phyloP scores from a whole-genome alignment of 306 rosid genomes.

The Quillaja saponaria region DNA sequence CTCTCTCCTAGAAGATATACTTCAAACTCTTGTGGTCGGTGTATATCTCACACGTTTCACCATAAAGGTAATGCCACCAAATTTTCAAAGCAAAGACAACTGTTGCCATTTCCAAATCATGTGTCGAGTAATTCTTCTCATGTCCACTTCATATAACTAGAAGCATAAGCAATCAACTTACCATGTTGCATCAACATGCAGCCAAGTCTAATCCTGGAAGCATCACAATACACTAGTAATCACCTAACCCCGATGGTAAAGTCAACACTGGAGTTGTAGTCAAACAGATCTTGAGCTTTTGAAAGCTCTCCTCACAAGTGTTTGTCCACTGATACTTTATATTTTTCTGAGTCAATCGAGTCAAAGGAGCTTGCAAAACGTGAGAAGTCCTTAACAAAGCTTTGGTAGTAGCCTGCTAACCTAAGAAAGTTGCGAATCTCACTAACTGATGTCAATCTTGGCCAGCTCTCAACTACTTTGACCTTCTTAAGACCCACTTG shows the following conservation, averaged over 20 bases:
- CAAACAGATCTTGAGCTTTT: not conserved
- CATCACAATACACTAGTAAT: not conserved
- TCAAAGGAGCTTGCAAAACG: not conserved
- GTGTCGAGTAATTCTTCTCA: not conserved
- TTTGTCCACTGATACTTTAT: not conserved
- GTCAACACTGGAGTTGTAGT: not conserved
- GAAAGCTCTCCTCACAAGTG: not conserved
- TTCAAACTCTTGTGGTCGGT: not conserved
- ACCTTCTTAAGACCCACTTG: not conserved
- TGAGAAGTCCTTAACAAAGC: not conserved
- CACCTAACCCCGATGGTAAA: not conserved
- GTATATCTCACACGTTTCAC: not conserved
- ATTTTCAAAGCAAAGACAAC: not conserved
- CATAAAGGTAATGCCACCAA: not conserved
- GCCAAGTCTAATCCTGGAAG: not conserved
- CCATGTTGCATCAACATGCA: conserved; percentile 7
- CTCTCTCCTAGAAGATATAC: not conserved
- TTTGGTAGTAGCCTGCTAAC: not conserved
- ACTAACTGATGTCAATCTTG: not conserved
- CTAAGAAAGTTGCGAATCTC: not conserved
- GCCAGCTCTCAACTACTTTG: not conserved
- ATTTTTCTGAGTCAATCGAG: not conserved
- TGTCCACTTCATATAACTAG: not conserved
- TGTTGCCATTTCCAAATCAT: not conserved
- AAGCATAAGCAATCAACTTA: not conserved